Evolutionary conservation across 768 basidiomycete genomes (phyloP), one percentile per base, ranked within the genome.

Genomic region (Phylloporus sp.): DNA sequence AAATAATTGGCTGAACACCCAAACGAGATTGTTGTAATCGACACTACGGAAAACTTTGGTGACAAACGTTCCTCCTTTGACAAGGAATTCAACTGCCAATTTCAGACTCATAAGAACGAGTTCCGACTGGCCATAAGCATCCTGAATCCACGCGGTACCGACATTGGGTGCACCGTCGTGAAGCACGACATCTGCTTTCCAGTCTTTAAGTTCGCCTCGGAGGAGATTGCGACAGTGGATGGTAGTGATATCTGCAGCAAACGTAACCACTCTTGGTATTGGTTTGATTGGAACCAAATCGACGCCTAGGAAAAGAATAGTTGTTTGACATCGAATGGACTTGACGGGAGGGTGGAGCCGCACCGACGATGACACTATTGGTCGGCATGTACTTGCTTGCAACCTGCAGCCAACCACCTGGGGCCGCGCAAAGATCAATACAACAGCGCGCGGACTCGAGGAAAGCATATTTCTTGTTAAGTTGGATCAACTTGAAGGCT

Each of bases 141-240:
- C 96, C 66, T 98, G 96, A 54, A 97, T 81, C 96, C 96, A 99
- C 11, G 96, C 96, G 10, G 91, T 90, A 73, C 96, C 96, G 66
- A 99, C 96, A 66, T 99, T 99, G 20, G 96, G 96, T 32, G 96
- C 96, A 72, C 96, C 96, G 67, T 99, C 96, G 65, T 99, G 96
- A 48, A 99, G 80, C 13, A 99, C 93, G 43, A 98, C 81, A 62
- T 99, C 96, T 17, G 96, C 96, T 70, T 93, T 95, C 96, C 96
- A 99, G 64, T 97, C 93, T 65, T 98, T 97, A 53, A 98, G 71
- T 66, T 96, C 91, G 20, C 73, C 72, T 46, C 90, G 82, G 48
- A 99, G 80, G 46, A 86, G 79, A 60, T 85, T 82, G 36, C 96
- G 85, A 69, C 96, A 99, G 42, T 87, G 81, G 1, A 82, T 68